These are phyloP conservation scores for Curvularia hawaiiensis DNA, from an alignment of 2,329 filamentous ascomycete genomes.

Conservation along the genomic window DNA sequence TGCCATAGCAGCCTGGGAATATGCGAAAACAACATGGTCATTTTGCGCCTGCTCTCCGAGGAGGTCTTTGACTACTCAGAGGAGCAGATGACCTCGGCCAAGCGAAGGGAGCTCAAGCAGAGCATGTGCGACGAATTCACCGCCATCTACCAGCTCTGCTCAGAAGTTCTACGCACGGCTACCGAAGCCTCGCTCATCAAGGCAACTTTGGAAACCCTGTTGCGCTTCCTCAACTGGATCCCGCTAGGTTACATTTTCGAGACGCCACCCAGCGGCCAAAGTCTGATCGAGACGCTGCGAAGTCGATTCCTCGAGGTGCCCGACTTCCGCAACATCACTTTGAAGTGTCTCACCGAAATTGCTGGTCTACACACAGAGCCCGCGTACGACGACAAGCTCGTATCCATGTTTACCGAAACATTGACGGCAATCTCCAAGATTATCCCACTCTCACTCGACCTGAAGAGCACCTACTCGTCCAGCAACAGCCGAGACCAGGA, in stretches of 20 bases:
- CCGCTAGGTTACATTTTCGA: conserved; percentile 98
- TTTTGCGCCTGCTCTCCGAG: conserved; percentile 91
- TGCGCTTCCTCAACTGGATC: conserved; percentile 99
- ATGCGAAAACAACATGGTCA: conserved; percentile 99
- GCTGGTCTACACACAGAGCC: conserved; percentile 86
- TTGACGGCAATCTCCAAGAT: conserved; percentile 91
- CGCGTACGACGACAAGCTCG: conserved; percentile 91
- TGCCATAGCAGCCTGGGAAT: conserved; percentile 95
- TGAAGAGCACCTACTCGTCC: conserved; percentile 87
- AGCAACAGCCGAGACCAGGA: conserved; percentile 96
- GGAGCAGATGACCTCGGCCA: conserved; percentile 98
- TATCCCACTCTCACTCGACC: conserved; percentile 86
- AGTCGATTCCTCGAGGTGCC: conserved; percentile 91
- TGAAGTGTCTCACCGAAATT: conserved; percentile 97
- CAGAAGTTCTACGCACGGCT: conserved; percentile 89
- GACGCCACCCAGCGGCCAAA: conserved; percentile 66
- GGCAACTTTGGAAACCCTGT: conserved; percentile 92
- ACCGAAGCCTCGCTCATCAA: conserved; percentile 88
- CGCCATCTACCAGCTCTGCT: conserved; percentile 96
- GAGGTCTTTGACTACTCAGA: conserved; percentile 99
- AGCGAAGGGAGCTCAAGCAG: conserved; percentile 95
- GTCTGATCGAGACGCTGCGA: conserved; percentile 89
- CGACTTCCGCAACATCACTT: conserved; percentile 94
- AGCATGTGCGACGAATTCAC: conserved; percentile 99
- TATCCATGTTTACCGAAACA: conserved; percentile 98